Base-by-base conservation (phyloP, 345 rosid genomes). In the Acer yangbiense region DNA sequence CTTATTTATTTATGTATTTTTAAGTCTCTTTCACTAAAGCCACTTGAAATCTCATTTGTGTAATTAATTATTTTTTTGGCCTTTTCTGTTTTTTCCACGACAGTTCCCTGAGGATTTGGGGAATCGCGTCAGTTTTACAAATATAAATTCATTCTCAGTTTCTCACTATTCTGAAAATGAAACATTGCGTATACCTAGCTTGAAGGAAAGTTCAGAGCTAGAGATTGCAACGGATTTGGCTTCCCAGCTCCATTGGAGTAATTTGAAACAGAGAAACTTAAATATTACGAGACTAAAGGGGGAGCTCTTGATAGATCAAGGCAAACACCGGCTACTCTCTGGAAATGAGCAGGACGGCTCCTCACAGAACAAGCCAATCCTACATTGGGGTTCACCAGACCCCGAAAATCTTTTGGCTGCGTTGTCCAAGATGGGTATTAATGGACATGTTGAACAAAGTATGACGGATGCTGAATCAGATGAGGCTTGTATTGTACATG, bases 41-140 rank as follows among this genome's bases (percentile, higher is more conserved):
- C 41, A 12, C 17, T 3, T 9, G 32, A 44, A 10, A 14, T 68
- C 41, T 6, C 61, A 71, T 76, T n/a, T 64, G 4, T 67, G 69
- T 55, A 62, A 43, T 25, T 43, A 32, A 61, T 9, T 6, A 9
- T 6, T 4, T 68, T 81, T 48, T 13, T 39, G 39, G 17, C 66
- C 63, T 72, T 43, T 41, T 79, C 65, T 70, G 16, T 73, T 82
- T 16, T 68, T 41, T n/a, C 61, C 70, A 55, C 68, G 11, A 48
- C 71, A 95, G 99, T 77, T 93, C 39, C 97, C 97, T 1, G 92
- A 92, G 79, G 82, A 80, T 69, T 73, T 87, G 79, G 83, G 71
- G 73, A 76, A 71, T 82, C 84, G 72, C 44, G 79, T 89, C 41
- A 72, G 44, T 50, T 61, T 82, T 72, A 43, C 82, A 41, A 81